Evolutionary conservation across 176 grass and related monocot species (phyloP).

Genomic region (Oryza rufipogon): DNA sequence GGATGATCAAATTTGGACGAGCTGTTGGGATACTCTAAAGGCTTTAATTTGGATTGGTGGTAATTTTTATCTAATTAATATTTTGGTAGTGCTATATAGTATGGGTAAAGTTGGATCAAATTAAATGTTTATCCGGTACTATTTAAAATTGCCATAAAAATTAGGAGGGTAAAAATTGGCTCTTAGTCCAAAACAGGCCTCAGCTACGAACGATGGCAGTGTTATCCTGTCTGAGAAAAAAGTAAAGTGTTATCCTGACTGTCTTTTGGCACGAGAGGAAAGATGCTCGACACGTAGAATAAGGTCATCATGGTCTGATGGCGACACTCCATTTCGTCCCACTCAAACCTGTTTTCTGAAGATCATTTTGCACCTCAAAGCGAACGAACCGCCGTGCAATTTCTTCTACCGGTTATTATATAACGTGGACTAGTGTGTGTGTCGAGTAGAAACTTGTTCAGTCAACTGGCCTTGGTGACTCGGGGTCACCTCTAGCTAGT

Average conservation of each 20-base stretch:
- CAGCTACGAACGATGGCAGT: background rate
- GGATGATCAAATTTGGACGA: no score
- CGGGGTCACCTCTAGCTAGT: background rate
- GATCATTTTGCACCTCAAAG: background rate
- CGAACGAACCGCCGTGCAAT: background rate
- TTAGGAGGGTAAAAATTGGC: no score
- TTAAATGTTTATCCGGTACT: no score
- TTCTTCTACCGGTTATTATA: background rate
- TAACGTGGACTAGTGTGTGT: background rate
- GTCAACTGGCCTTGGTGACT: background rate
- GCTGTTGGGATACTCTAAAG: no score
- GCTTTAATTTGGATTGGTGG: no score
- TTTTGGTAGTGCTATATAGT: no score
- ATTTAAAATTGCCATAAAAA: no score
- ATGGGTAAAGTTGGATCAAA: no score
- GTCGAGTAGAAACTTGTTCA: background rate
- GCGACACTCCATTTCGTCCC: slow-evolving; percentile 7
- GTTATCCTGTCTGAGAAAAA: background rate
- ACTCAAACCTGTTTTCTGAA: background rate
- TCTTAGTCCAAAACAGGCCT: no score
- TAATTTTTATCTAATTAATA: no score
- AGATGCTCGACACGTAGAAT: slow-evolving; percentile 22
- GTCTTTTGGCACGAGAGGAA: background rate
- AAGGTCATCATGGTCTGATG: background rate
- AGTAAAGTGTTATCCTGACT: background rate